These are phyloP conservation scores for Dictyostelium discoideum DNA, from an alignment of 78 protist species.

Conservation along the genomic window dicty_2.7 NC_007088.5:5549001-5549500, in stretches of 20 bases:
- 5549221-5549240: not conserved
- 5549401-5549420: not conserved
- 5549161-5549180: not conserved
- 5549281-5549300: not conserved
- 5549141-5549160: not conserved
- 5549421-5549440: not conserved
- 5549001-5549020: not conserved
- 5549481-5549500: constrained; percentile 13
- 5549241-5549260: not conserved
- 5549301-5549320: not conserved
- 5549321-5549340: not conserved
- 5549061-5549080: not conserved
- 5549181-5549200: not conserved
- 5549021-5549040: not conserved
- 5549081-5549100: not conserved
- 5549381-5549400: not conserved
- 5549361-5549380: not conserved
- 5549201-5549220: not conserved
- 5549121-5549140: not conserved
- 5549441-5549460: not conserved
- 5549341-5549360: not conserved
- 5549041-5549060: not conserved
- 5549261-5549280: not conserved
- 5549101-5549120: not conserved
- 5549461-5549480: not conserved